Evolutionary conservation across 208 protist species (phyloP).

Genomic region (Wallacemonas collosoma): DNA sequence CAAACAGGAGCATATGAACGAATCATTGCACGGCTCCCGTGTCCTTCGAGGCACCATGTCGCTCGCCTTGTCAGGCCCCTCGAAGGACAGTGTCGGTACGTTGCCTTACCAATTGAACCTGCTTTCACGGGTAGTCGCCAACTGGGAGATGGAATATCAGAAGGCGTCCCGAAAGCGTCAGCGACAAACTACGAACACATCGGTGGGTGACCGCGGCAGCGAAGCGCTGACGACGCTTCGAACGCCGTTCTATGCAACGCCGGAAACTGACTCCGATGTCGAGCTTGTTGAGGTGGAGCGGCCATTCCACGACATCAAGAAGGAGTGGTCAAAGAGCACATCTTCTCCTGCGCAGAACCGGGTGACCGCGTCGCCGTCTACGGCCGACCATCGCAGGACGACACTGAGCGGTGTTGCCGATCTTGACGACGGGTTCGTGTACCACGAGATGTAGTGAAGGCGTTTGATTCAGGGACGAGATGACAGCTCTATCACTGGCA

Average conservation of each 20-base stretch:
- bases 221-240: too few relatives aligned
- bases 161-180: constrained; percentile 33
- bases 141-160: constrained; percentile 83
- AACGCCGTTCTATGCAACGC: too few relatives aligned
- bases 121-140: constrained; percentile 78
- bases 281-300: constrained; percentile 32
- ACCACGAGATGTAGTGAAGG: constrained; percentile 69
- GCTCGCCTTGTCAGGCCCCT: not conserved
- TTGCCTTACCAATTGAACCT: constrained; percentile 74
- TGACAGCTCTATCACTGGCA: too few relatives aligned
- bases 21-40: constrained; percentile 28
- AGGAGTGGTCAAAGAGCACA: constrained; percentile 42
- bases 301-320: constrained; percentile 58
- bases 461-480: too few relatives aligned
- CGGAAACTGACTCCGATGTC: constrained; percentile 35
- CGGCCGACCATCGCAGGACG: not conserved
- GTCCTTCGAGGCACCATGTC: constrained; percentile 18
- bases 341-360: not conserved
- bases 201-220: too few relatives aligned
- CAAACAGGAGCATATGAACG: constrained; percentile 69
- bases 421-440: constrained; percentile 79
- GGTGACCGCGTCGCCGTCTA: too few relatives aligned
- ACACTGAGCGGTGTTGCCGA: constrained; percentile 63
- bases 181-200: not conserved
- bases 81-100: constrained; percentile 15